These are phyloP conservation scores for Neurospora terricola DNA, from an alignment of 495 filamentous ascomycete species.

Conservation along the genomic window DNA sequence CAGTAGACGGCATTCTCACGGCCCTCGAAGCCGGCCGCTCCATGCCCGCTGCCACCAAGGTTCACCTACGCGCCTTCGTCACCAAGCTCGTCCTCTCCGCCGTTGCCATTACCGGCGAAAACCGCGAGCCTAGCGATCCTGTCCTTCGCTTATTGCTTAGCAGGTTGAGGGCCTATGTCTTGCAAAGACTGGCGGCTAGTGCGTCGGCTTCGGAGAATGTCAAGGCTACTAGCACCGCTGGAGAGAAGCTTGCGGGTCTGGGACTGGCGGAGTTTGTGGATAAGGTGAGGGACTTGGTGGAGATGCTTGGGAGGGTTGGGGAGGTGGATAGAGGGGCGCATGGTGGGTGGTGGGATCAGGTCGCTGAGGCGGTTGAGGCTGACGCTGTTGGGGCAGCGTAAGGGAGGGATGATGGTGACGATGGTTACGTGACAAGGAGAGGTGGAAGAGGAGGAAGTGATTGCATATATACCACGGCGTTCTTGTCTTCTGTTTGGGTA, in stretches of 20 bases:
- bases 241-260: slow-evolving; percentile 66
- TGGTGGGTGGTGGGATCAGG: slow-evolving; percentile 66
- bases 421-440: neutral
- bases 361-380: slow-evolving; percentile 39
- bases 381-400: slow-evolving; percentile 7
- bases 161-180: slow-evolving; percentile 62
- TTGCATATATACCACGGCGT: neutral
- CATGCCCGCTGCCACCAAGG: slow-evolving; percentile 60
- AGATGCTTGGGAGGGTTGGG: slow-evolving; percentile 63
- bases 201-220: slow-evolving; percentile 72
- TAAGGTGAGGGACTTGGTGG: slow-evolving; percentile 71
- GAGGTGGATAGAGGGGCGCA: slow-evolving; percentile 75
- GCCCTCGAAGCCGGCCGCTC: slow-evolving; percentile 70
- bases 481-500: neutral
- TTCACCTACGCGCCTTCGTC: slow-evolving; percentile 44
- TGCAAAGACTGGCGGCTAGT: slow-evolving; percentile 58
- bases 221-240: slow-evolving; percentile 67
- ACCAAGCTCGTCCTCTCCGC: slow-evolving; percentile 38
- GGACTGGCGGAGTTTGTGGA: slow-evolving; percentile 87
- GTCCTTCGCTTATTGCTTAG: slow-evolving; percentile 73
- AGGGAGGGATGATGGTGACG: no score
- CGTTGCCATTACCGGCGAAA: slow-evolving; percentile 21
- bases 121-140: slow-evolving; percentile 52
- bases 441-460: neutral
- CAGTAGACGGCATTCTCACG: slow-evolving; percentile 56